Base-by-base conservation (phyloP, 345 rosid genomes). In the Corchorus capsularis region DNA sequence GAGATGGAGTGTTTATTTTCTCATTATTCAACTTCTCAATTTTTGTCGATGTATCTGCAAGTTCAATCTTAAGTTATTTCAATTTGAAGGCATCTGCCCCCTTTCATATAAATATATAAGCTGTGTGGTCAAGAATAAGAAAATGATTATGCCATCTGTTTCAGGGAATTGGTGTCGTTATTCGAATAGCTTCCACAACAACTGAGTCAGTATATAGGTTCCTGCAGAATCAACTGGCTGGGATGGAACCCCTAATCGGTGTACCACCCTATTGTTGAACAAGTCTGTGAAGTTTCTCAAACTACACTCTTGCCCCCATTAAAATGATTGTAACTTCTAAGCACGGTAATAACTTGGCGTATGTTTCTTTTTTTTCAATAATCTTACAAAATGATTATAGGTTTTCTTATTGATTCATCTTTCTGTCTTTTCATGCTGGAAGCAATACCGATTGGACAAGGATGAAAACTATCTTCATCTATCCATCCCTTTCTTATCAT, bases 201-300 rank as follows among this genome's bases (percentile, higher is more conserved):
- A 92, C 98, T 5, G 99, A 96, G 77, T 84, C 93, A 11, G 97
- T 91, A 10, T 92, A 93, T 86, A 87, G 83, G 49, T 93, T 96
- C 79, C 82, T 96, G 79, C 84, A 85, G 76, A 82, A 85, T 72
- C 88, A 91, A 43, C 67, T 93, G 84, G 82, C 85, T 71, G 86
- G 75, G 63, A 45, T 96, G 82, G 89, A 92, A 83, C 84, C 90
- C 37, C 54, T 90, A 66, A 82, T 96, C 71, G 99, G 98, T 52
- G 88, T 87, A 72, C 62, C 83, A 32, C 99, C 98, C 0, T 95
- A 92, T 81, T 81, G 54, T 75, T 81, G 74, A 83, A 47, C 60
- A 43, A 34, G 46, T 11, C 3, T 17, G 43, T 37, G 50, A 12
- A n/a, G 20, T 19, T 10, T 73, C 50, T 73, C 59, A 27, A 73